Percentiles rank a stretch among this genome's conserved stretches.
These are phyloP conservation scores for Torulaspora quercuum DNA, from an alignment of 805 yeast genomes.

Conservation along the genomic window DNA sequence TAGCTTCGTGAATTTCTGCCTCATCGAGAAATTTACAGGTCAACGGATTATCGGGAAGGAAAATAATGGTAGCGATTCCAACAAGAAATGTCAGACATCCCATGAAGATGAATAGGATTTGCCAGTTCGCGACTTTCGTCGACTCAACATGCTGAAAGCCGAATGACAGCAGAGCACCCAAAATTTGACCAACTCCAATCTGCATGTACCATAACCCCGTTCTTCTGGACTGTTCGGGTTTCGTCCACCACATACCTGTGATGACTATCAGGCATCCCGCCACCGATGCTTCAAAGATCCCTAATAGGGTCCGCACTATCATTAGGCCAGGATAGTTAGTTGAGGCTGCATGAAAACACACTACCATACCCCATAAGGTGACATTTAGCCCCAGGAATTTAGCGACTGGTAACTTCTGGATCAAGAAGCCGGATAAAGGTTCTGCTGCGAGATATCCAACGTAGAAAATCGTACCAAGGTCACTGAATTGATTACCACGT, in stretches of 20 bases:
- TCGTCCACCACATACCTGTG: slow-evolving; percentile 28
- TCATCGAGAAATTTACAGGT: slow-evolving; percentile 37
- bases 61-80: slow-evolving; percentile 36
- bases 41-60: slow-evolving; percentile 40
- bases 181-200: slow-evolving; percentile 32
- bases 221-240: slow-evolving; percentile 24
- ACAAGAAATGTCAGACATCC: slow-evolving; percentile 41
- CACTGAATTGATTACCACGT: slow-evolving; percentile 15
- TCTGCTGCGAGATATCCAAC: slow-evolving; percentile 40
- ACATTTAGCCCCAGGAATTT: slow-evolving; percentile 39
- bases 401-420: slow-evolving; percentile 50
- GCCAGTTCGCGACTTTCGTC: slow-evolving; percentile 39
- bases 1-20: slow-evolving; percentile 41
- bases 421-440: slow-evolving; percentile 34
- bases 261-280: slow-evolving; percentile 37
- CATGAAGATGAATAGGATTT: slow-evolving; percentile 43
- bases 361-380: slow-evolving; percentile 7
- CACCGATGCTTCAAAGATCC: slow-evolving; percentile 40
- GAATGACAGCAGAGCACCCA: slow-evolving; percentile 33
- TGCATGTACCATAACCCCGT: slow-evolving; percentile 32
- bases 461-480: slow-evolving; percentile 10
- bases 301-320: slow-evolving; percentile 41
- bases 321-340: slow-evolving; percentile 39
- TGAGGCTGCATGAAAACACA: slow-evolving; percentile 31
- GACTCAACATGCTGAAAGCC: slow-evolving; percentile 41